These are phyloP conservation scores for Pyrus bretschneideri DNA, from an alignment of 306 rosid species.

Conservation along the genomic window DNA sequence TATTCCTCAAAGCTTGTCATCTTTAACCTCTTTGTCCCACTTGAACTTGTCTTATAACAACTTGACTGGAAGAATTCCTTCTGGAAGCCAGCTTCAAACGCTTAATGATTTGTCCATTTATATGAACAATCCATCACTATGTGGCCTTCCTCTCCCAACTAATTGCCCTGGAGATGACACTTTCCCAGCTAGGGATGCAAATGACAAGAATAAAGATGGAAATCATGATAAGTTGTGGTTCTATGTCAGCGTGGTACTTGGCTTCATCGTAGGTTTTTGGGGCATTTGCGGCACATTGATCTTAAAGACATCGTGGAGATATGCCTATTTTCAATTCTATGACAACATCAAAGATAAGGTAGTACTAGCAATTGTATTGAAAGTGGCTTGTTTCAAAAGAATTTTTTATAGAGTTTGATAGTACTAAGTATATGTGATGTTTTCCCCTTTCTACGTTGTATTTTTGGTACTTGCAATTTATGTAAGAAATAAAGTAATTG, in stretches of 20 bases:
- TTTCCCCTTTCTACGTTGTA: no score
- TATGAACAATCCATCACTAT: not conserved
- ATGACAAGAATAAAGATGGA: not conserved
- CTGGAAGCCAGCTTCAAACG: not conserved
- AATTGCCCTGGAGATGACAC: not conserved
- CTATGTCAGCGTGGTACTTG: not conserved
- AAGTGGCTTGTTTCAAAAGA: not conserved
- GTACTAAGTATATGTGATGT: no score
- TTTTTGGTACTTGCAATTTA: no score
- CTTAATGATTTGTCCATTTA: not conserved
- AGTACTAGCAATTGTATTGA: not conserved
- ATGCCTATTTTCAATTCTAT: not conserved
- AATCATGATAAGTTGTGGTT: not conserved
- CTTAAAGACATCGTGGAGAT: not conserved
- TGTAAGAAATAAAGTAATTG: no score
- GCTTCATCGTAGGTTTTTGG: not conserved
- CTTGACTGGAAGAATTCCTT: not conserved
- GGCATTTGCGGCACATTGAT: not conserved
- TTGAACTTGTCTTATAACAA: constrained; percentile 3
- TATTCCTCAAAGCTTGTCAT: not conserved
- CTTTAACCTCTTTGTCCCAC: not conserved
- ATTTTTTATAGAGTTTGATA: not conserved
- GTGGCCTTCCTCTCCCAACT: not conserved
- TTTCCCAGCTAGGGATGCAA: not conserved
- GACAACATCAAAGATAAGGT: not conserved